Base-by-base conservation (phyloP, 164 flowering plant genomes). In the Vitis riparia region DNA sequence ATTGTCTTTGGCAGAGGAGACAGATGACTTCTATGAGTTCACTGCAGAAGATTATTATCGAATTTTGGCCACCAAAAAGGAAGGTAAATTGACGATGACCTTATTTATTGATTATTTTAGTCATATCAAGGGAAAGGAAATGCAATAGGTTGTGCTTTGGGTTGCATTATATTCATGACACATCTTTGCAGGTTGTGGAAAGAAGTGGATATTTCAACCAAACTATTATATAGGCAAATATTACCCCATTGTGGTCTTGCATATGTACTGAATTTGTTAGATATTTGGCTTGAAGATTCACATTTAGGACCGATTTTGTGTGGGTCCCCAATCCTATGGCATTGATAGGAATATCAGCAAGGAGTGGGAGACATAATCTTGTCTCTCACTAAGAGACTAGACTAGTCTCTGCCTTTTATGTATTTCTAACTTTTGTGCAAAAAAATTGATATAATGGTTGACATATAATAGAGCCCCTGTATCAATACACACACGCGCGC, bases 11-110 rank as follows among this genome's bases (percentile, higher is more conserved):
- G 67, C 89, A 88, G 98, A 90, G 50, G 98, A 88, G 73, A 14
- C 84, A 5, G 99, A 91, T 76, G 93, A 86, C 51, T 91, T 89
- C 72, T 89, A 87, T 76, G 95, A 93, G 67, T 89, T 95, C 76
- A 88, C 93, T 66, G 78, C 97, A 0, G 97, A 83, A 73, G 98
- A 95, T 67, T 95, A 91, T 72, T 87, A 72, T 73, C 84, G 91
- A 13, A 53, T 90, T 53, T 47, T 85, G 77, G 73, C 82, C 14
- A 76, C 84, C 27, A 91, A 83, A 74, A 95, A 95, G 77, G 87
- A 93, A 83, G 98, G 97, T 94, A 86, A 73, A 10, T 61, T 59
- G 49, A 55, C 12, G 52, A 17, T 63, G 23, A 14, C 3, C 49
- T 14, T 71, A 13, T 23, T 2, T 30, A 23, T 66, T 14, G 17